Evolutionary conservation across 148 eudicot species (phyloP).

Genomic region (Rhododendron henanense): DNA sequence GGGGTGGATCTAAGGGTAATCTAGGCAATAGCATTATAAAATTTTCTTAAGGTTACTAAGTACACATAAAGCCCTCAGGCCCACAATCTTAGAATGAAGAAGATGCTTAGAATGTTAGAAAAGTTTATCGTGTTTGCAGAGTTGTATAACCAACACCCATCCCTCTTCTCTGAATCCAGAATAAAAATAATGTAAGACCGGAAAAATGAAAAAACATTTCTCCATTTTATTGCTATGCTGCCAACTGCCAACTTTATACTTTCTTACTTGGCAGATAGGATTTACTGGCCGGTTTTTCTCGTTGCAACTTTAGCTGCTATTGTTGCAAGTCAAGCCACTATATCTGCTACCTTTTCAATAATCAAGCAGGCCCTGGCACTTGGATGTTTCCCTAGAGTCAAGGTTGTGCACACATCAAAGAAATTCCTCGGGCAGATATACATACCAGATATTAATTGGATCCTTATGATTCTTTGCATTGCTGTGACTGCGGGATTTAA

Average conservation of each 20-base stretch:
- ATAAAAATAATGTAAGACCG: background rate
- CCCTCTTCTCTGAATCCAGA: background rate
- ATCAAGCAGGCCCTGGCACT: conserved; percentile 92
- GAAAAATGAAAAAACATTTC: background rate
- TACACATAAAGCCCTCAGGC: background rate
- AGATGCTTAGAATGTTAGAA: background rate
- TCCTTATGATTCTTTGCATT: conserved; percentile 74
- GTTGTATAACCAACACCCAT: background rate
- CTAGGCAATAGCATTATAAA: background rate
- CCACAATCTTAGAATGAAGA: background rate
- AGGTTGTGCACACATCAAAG: conserved; percentile 94
- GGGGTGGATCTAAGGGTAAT: background rate
- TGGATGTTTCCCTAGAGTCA: conserved; percentile 97
- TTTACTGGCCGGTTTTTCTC: conserved; percentile 92
- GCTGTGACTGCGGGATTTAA: conserved; percentile 72
- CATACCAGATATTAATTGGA: conserved; percentile 80
- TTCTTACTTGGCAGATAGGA: conserved; percentile 50
- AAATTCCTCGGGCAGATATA: conserved; percentile 73
- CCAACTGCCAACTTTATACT: conserved; percentile 8
- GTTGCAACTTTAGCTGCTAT: conserved; percentile 93
- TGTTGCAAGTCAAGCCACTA: conserved; percentile 97
- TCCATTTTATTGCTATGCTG: background rate
- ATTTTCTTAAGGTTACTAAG: background rate
- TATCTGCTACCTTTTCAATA: conserved; percentile 93
- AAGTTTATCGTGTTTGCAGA: background rate